Evolutionary conservation across 116 monocot genomes (phyloP), one percentile per base, ranked within the genome.

Genomic region (Posidonia oceanica): DNA sequence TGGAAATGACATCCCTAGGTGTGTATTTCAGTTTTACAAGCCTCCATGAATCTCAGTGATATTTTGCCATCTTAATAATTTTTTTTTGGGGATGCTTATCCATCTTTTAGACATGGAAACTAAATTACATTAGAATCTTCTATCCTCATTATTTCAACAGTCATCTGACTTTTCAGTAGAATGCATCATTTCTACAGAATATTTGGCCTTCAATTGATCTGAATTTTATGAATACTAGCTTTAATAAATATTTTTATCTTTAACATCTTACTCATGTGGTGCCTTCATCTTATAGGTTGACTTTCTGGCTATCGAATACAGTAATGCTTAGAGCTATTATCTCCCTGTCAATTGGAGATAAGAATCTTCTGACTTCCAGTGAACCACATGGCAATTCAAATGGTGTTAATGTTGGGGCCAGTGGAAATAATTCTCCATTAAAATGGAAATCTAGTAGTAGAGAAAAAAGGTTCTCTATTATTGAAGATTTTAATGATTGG

Each of bases 1-100:
- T 67, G 95, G 95, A 74, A 91, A 88, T 80, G 95, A 95, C 76
- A 77, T 95, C 36, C 77, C 88, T 69, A 95, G 95, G 95, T 71
- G 22, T 63, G 52, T 16, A 71, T 61, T 58, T 57, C 17, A 39
- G 52, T 13, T 68, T 51, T 5, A 23, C 36, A 20, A 13, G 8
- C 52, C 42, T 29, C 18, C 18, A 65, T 42, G 13, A 40, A 15
- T 41, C 6, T 15, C 18, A 8, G 15, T 5, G 2, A 66, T 39
- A 66, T 41, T 66, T 66, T 13, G 17, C 20, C 29, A 68, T 29
- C 48, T 68, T 17, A 39, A 64, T 22, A 5, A 13, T 29, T 12
- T 39, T 40, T 40, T 1, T 64, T 64, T 40, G 5, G 64, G 12
- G 12, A 17, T 41, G 39, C 55, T 20, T 13, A 21, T 57, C 18